Conservation (phyloP, 208 protist genomes). For the Lotmaria passim region DNA sequence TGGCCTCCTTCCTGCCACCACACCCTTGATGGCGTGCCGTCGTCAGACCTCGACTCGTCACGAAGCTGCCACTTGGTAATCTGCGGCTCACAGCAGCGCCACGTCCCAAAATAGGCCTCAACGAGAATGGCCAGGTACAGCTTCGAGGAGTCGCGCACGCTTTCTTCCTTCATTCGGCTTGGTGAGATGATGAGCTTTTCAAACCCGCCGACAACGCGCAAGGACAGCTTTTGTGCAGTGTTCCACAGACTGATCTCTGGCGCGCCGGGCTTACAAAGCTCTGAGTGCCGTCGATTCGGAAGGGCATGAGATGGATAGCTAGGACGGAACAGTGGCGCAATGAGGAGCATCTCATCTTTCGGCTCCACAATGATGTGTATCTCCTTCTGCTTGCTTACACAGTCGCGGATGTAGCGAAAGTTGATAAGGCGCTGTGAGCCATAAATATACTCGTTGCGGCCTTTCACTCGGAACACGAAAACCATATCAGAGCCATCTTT, state of each 20-base stretch:
- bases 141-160: constrained; percentile 41
- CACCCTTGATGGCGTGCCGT: constrained; percentile 13
- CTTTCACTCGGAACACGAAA: constrained; percentile 64
- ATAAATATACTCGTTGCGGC: constrained; percentile 71
- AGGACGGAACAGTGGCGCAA: constrained; percentile 51
- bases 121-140: constrained; percentile 61
- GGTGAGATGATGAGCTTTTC: constrained; percentile 36
- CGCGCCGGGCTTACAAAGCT: constrained; percentile 27
- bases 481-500: constrained; percentile 24
- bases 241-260: constrained; percentile 61
- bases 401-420: constrained; percentile 61
- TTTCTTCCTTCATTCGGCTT: constrained; percentile 49
- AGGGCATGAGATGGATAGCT: constrained; percentile 42
- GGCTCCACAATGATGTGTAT: constrained; percentile 56
- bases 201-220: constrained; percentile 41
- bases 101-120: constrained; percentile 58
- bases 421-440: constrained; percentile 55
- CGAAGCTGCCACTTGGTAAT: constrained; percentile 50
- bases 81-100: constrained; percentile 39
- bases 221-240: constrained; percentile 34
- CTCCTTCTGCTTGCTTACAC: constrained; percentile 53
- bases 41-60: constrained; percentile 8
- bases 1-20: constrained; percentile 31
- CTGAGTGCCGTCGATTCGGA: constrained; percentile 25
- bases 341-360: constrained; percentile 33